Evolutionary conservation across 2,329 filamentous ascomycete species (phyloP).

Genomic region (Paecilomyces niveus): DNA sequence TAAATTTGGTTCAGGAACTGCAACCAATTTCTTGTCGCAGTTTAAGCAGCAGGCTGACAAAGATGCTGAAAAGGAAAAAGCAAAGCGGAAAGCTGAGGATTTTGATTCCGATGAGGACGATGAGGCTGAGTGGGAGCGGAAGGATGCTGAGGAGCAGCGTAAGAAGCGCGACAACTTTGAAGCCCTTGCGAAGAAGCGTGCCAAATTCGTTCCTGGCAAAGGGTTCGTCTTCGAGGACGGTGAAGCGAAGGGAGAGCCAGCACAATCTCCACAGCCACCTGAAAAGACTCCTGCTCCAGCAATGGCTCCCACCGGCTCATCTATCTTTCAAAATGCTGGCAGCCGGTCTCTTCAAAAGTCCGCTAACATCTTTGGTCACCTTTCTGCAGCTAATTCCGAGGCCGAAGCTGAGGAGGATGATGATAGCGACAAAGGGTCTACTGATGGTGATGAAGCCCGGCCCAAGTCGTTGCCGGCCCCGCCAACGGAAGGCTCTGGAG

Average conservation of each 20-base stretch:
- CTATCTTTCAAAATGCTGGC: slow-evolving; percentile 21
- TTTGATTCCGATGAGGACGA: slow-evolving; percentile 48
- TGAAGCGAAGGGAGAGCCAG: slow-evolving; percentile 10
- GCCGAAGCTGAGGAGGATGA: slow-evolving; percentile 15
- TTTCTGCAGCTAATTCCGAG: slow-evolving; percentile 22
- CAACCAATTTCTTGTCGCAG: slow-evolving; percentile 34
- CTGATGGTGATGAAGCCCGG: slow-evolving; percentile 7
- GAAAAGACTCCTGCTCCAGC: slow-evolving; percentile 12
- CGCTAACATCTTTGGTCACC: slow-evolving; percentile 31
- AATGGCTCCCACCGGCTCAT: slow-evolving; percentile 9
- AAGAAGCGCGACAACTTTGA: slow-evolving; percentile 38
- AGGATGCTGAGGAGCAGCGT: slow-evolving; percentile 39
- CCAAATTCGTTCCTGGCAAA: slow-evolving; percentile 24
- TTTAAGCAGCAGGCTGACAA: slow-evolving; percentile 35
- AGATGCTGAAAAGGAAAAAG: slow-evolving; percentile 36
- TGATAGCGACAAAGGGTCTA: slow-evolving; percentile 11
- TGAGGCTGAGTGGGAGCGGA: slow-evolving; percentile 42
- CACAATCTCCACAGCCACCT: background rate
- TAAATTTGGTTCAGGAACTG: slow-evolving; percentile 24
- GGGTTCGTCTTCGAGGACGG: slow-evolving; percentile 25
- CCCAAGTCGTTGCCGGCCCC: slow-evolving; percentile 4
- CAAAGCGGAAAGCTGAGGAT: slow-evolving; percentile 44
- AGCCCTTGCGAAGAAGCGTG: slow-evolving; percentile 25
- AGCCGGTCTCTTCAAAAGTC: slow-evolving; percentile 19
- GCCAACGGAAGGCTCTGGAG: slow-evolving; percentile 7